Evolutionary conservation across 768 basidiomycete genomes (phyloP).

Genomic region (Melanogaster broomeanus): DNA sequence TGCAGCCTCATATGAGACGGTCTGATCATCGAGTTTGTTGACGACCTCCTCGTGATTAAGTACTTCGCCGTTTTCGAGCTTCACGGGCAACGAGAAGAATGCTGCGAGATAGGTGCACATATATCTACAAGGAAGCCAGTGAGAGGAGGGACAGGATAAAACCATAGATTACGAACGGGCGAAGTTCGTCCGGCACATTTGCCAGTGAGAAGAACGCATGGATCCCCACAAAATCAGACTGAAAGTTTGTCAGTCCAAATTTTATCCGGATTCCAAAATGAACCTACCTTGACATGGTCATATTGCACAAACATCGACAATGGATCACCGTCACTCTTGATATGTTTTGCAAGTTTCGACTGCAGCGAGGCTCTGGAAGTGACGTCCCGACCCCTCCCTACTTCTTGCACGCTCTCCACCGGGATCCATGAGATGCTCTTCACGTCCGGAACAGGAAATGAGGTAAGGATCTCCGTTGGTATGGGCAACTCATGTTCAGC

Average conservation of each 20-base stretch:
- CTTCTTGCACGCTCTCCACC: slow-evolving; percentile 65
- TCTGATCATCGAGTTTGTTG: slow-evolving; percentile 86
- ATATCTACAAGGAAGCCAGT: slow-evolving; percentile 49
- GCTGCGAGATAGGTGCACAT: slow-evolving; percentile 76
- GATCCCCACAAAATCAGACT: slow-evolving; percentile 93
- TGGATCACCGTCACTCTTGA: slow-evolving; percentile 64
- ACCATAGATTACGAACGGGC: slow-evolving; percentile 52
- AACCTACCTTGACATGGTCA: slow-evolving; percentile 81
- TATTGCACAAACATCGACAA: slow-evolving; percentile 92
- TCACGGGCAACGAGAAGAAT: slow-evolving; percentile 89
- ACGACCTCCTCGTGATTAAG: slow-evolving; percentile 89
- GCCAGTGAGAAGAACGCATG: slow-evolving; percentile 78
- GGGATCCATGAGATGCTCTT: slow-evolving; percentile 93
- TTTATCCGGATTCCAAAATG: neutral
- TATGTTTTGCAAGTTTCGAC: slow-evolving; percentile 55
- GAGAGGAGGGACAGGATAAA: neutral
- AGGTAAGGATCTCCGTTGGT: slow-evolving; percentile 75
- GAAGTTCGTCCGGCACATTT: slow-evolving; percentile 69
- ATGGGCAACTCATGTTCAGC: slow-evolving; percentile 82
- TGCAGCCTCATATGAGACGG: slow-evolving; percentile 79
- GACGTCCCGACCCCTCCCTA: slow-evolving; percentile 47
- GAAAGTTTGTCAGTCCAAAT: slow-evolving; percentile 1
- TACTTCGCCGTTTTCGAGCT: slow-evolving; percentile 62
- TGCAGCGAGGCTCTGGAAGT: slow-evolving; percentile 31
- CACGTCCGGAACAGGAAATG: slow-evolving; percentile 91